Evolutionary conservation across 805 yeast genomes (phyloP).

Genomic region (Dipodascopsis uninucleata): DNA sequence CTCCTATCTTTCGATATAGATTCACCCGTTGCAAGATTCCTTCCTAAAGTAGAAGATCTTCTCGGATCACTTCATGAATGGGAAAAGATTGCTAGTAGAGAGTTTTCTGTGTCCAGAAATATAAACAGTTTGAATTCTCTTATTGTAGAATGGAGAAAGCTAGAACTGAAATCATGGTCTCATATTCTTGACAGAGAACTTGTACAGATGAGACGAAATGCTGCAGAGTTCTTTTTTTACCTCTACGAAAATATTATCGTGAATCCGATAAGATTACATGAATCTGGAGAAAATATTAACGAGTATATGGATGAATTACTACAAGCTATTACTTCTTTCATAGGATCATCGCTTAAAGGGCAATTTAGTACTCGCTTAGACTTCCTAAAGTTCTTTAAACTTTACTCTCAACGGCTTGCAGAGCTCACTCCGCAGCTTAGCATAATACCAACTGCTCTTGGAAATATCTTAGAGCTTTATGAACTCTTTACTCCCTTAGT

Average conservation of each 20-base stretch:
- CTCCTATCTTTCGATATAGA: constrained; percentile 56
- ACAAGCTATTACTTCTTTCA: constrained; percentile 65
- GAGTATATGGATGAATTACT: constrained; percentile 41
- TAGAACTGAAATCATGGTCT: constrained; percentile 85
- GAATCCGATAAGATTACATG: constrained; percentile 32
- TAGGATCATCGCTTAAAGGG: constrained; percentile 74
- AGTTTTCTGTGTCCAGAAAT: constrained; percentile 58
- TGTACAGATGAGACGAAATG: constrained; percentile 41
- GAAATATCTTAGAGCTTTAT: constrained; percentile 60
- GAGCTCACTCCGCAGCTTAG: too few species aligned
- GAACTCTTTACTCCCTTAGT: constrained; percentile 58
- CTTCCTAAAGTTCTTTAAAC: constrained; percentile 60
- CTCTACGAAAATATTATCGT: constrained; percentile 66
- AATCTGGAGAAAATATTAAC: constrained; percentile 39
- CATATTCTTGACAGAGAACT: constrained; percentile 67
- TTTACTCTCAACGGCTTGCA: constrained; percentile 45
- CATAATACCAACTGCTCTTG: constrained; percentile 30
- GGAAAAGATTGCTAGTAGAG: constrained; percentile 85
- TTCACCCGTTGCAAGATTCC: constrained; percentile 70
- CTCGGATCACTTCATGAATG: constrained; percentile 82
- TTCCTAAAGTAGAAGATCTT: constrained; percentile 82
- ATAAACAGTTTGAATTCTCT: constrained; percentile 58
- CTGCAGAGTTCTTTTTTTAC: constrained; percentile 90
- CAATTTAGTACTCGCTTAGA: constrained; percentile 60
- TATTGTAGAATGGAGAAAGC: constrained; percentile 85